Evolutionary conservation across 345 rosid genomes (phyloP).

Genomic region (Boechera retrofracta): DNA sequence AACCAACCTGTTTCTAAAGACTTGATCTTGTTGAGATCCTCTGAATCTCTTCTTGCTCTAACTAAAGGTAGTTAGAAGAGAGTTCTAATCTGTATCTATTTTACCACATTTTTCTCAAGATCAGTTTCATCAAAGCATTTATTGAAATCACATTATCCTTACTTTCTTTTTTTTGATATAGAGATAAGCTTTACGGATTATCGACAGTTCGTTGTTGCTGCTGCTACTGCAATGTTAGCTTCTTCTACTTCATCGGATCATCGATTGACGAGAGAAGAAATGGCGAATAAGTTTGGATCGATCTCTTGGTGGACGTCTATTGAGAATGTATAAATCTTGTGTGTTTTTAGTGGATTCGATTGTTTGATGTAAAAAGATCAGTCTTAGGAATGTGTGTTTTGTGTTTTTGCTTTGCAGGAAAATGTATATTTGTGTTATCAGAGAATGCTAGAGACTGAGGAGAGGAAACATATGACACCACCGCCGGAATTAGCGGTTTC

Average conservation of each 20-base stretch:
- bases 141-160: background rate
- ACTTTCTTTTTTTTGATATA: slow-evolving; percentile 39
- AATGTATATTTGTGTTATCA: slow-evolving; percentile 59
- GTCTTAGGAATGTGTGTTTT: slow-evolving; percentile 4
- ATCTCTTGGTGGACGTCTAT: slow-evolving; percentile 57
- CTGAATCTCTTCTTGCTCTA: slow-evolving; percentile 55
- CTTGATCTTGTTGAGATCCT: slow-evolving; percentile 51
- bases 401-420: slow-evolving; percentile 54
- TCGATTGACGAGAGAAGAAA: slow-evolving; percentile 58
- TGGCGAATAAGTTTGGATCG: slow-evolving; percentile 54
- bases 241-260: slow-evolving; percentile 53
- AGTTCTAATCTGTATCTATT: background rate
- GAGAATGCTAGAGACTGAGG: slow-evolving; percentile 61
- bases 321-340: slow-evolving; percentile 53
- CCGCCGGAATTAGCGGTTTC: slow-evolving; percentile 28
- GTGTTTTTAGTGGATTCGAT: background rate
- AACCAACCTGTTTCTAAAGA: slow-evolving; percentile 42
- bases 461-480: slow-evolving; percentile 58
- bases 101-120: background rate
- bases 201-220: slow-evolving; percentile 78
- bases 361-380: slow-evolving; percentile 1
- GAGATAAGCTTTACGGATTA: slow-evolving; percentile 64
- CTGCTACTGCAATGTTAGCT: slow-evolving; percentile 75
- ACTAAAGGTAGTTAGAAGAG: slow-evolving; percentile 51
- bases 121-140: background rate